Evolutionary conservation across 345 rosid genomes (phyloP), one percentile per base, ranked within the genome.

Genomic region (Alliaria petiolata): DNA sequence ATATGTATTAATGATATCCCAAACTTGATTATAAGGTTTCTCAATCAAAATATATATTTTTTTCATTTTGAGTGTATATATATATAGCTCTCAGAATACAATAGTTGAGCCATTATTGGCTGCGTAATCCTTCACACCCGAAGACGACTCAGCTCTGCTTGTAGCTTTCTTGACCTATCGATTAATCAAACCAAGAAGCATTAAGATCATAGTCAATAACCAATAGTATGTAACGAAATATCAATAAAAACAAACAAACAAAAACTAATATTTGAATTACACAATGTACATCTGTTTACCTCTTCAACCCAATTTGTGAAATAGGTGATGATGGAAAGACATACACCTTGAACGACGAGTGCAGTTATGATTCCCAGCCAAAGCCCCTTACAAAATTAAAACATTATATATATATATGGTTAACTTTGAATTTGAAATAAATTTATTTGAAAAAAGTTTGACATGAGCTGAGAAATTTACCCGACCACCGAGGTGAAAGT

Each of bases 341-440:
- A 68, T 14, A 62, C 3, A 17, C 44, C 80, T 83, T 85, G 89
- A 43, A 83, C 70, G 43, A 56, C n/a, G 25, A 79, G 83, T 11
- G 89, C 82, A 67, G 66, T 70, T 61, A 80, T 83, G 52, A 85
- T 61, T 38, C 89, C 89, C 30, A 81, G 42, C 86, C 86, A 85
- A 25, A 85, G 81, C 10, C 89, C 89, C 86, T 83, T 55, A 0
- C 35, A 55, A 46, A 26, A 5, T 20, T 7, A 36, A 0, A 38
- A 53, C 26, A 40, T n/a, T n/a, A n/a, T n/a, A n/a, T n/a, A 28
- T 53, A 30, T 20, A 31, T 52, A 34, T n/a, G 14, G 50, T 19
- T 30, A 6, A 65, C 59, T 26, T n/a, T 25, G 33, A 14, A 14
- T 8, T 3, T 36, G 39, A 35, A 35, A 5, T 36, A 3, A 72